A percentile compares a stretch with the other conserved stretches of the same genome.
phyloP scores from a whole-genome alignment of 2,329 filamentous ascomycete species.

The Emericellopsis atlantica region DNA sequence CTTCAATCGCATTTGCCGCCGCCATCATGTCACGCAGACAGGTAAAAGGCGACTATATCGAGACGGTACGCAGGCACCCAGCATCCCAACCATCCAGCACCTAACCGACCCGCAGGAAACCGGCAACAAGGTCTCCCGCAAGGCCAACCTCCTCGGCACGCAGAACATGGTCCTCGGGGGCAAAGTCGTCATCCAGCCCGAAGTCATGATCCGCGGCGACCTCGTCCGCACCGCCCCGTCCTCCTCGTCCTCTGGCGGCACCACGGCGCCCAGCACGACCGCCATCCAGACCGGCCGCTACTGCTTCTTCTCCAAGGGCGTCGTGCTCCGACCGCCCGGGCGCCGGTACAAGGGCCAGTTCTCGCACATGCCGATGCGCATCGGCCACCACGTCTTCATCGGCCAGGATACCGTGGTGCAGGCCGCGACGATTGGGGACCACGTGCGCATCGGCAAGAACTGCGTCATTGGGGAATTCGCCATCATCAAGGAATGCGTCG shows the following conservation, averaged over 20 bases:
- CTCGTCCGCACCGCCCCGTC: conserved; percentile 48
- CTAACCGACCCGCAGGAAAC: conserved; percentile 53
- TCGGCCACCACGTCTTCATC: conserved; percentile 90
- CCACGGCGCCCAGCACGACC: conserved; percentile 37
- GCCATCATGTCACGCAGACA: conserved; percentile 60
- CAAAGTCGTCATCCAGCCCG: conserved; percentile 89
- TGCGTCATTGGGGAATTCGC: conserved; percentile 75
- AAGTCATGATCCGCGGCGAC: conserved; percentile 88
- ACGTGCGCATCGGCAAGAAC: conserved; percentile 72
- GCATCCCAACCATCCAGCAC: neutral
- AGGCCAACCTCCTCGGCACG: conserved; percentile 82
- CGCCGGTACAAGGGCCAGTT: conserved; percentile 68
- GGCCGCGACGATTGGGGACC: conserved; percentile 69
- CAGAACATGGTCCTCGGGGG: conserved; percentile 97
- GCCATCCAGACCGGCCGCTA: conserved; percentile 85
- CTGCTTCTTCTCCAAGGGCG: conserved; percentile 72
- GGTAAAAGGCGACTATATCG: conserved; percentile 86
- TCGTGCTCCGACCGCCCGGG: conserved; percentile 70
- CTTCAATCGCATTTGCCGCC: neutral
- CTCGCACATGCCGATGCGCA: conserved; percentile 78
- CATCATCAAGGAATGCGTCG: conserved; percentile 88
- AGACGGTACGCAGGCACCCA: conserved; percentile 51
- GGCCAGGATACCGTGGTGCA: conserved; percentile 65
- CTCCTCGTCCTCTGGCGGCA: conserved; percentile 20
- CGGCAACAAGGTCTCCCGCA: conserved; percentile 94